phyloP scores from a whole-genome alignment of 495 filamentous ascomycete species.

The Cryomyces minteri region DNA sequence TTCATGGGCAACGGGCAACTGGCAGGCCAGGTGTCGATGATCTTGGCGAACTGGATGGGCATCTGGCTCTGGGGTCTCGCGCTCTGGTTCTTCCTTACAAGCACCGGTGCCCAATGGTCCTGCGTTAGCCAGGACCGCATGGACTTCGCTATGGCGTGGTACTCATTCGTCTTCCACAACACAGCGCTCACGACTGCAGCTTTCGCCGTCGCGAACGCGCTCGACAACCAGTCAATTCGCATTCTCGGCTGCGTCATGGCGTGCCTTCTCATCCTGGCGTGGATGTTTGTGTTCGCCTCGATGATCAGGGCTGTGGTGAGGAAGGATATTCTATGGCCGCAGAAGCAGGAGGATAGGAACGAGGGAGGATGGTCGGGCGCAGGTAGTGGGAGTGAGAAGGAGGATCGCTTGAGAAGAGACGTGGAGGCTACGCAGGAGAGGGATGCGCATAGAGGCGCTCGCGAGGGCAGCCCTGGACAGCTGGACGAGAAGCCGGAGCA shows the following conservation, averaged over 20 bases:
- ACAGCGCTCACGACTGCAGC: constrained; percentile 21
- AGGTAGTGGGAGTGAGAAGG: not conserved
- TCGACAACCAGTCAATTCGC: constrained; percentile 39
- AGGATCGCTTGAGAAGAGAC: not conserved
- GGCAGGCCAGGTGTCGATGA: constrained; percentile 33
- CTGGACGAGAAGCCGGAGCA: not conserved
- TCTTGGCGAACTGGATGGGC: constrained; percentile 38
- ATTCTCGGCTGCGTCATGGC: constrained; percentile 52
- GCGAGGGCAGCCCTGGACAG: not conserved
- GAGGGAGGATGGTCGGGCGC: constrained; percentile 33
- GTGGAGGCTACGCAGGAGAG: not conserved
- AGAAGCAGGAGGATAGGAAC: constrained; percentile 45
- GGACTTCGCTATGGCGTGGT: constrained; percentile 78
- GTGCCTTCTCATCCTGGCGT: constrained; percentile 41
- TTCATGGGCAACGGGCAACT: constrained; percentile 42
- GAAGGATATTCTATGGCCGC: constrained; percentile 53
- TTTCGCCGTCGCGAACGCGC: constrained; percentile 21
- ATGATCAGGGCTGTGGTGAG: constrained; percentile 51
- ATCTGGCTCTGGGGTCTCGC: constrained; percentile 78
- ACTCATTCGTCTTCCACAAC: constrained; percentile 75
- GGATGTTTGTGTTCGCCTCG: constrained; percentile 46
- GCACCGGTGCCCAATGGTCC: constrained; percentile 57
- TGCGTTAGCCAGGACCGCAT: constrained; percentile 40
- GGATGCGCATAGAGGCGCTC: not conserved
- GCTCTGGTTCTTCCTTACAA: constrained; percentile 73